A percentile compares a stretch with the other conserved stretches of the same genome.
Conservation (phyloP, 768 basidiomycete species). For the Lepiota venenata region DNA sequence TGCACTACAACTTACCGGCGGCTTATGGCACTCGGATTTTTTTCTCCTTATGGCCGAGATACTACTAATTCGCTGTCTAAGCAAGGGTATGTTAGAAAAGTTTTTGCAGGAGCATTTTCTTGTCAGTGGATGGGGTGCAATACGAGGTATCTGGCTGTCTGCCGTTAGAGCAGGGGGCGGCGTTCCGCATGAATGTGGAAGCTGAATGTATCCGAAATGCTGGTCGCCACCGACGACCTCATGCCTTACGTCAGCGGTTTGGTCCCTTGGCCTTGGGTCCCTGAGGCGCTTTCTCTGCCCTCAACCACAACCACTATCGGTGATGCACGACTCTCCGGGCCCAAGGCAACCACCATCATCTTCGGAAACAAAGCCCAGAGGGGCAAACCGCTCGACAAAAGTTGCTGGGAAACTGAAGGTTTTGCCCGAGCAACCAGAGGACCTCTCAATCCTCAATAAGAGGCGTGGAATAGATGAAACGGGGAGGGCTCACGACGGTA, state of each 20-base stretch:
- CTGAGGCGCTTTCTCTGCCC: neutral
- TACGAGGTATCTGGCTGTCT: too few species aligned
- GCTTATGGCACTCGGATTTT: slow-evolving; percentile 8
- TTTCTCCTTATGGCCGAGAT: slow-evolving; percentile 5
- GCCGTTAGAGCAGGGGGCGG: too few species aligned
- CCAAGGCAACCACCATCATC: slow-evolving; percentile 2
- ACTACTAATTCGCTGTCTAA: neutral
- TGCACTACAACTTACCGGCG: slow-evolving; percentile 5
- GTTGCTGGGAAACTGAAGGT: slow-evolving; percentile 86
- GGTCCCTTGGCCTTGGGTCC: too few species aligned
- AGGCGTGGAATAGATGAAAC: slow-evolving; percentile 27
- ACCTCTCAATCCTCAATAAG: slow-evolving; percentile 31
- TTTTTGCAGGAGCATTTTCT: too few species aligned
- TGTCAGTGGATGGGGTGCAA: too few species aligned
- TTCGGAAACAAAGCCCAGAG: slow-evolving; percentile 55
- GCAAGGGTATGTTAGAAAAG: neutral
- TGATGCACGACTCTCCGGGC: slow-evolving; percentile 8
- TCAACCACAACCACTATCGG: neutral
- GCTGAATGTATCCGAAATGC: too few species aligned
- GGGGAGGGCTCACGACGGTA: slow-evolving; percentile 27
- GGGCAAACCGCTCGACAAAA: slow-evolving; percentile 78
- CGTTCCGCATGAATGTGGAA: too few species aligned
- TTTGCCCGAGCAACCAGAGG: slow-evolving; percentile 79
- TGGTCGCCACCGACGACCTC: too few species aligned
- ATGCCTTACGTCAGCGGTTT: slow-evolving; percentile 6